Base-by-base conservation (phyloP, 208 protist genomes). In the Leishmania guyanensis region DNA sequence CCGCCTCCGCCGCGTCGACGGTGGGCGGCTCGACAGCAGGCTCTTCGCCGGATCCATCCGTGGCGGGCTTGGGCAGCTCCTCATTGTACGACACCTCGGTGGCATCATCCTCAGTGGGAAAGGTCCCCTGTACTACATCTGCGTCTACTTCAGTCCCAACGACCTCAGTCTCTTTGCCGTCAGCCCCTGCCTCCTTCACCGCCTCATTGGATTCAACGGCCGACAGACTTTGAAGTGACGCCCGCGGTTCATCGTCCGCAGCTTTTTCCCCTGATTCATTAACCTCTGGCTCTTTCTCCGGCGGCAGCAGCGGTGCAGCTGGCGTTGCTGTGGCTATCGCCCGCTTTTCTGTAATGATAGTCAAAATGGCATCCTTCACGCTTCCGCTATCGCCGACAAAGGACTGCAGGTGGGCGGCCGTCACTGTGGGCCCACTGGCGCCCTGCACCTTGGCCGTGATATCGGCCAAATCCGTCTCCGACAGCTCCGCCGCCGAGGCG, bases 371-470 rank as follows among this genome's bases (percentile, higher is more conserved):
- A 26, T 80, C 85, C 71, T 76, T 68, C 60, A 92, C 43, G 20
- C 77, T 91, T 48, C 71, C 83, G 58, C 46, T 75, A 43, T 92
- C 90, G 10, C 92, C 93, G 16, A 94, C 75, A 85, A 94, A 98
- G 62, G 85, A 69, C 78, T 98, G 92, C 58, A 96, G 73, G 10
- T 66, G 80, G 16, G 84, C 76, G 20, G 92, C 89, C 43, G 80
- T 85, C 26, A 97, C 86, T 3, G 71, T 88, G 54, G 80, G 5
- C 74, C 88, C 84, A 73, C 58, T 70, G 12, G 43, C 71, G 29
- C 77, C 72, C 50, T 86, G 88, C 54, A 94, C 84, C 1, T 87
- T 81, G 2, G 78, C 83, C 9, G 84, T 71, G 39, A 96, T 62
- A 22, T 85, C 64, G 0, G 78, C 77, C n/a, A 89, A 71, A 54